These are phyloP conservation scores for Phytophthora tubulina DNA, from an alignment of 352 stramenopile genomes.

Conservation along the genomic window DNA sequence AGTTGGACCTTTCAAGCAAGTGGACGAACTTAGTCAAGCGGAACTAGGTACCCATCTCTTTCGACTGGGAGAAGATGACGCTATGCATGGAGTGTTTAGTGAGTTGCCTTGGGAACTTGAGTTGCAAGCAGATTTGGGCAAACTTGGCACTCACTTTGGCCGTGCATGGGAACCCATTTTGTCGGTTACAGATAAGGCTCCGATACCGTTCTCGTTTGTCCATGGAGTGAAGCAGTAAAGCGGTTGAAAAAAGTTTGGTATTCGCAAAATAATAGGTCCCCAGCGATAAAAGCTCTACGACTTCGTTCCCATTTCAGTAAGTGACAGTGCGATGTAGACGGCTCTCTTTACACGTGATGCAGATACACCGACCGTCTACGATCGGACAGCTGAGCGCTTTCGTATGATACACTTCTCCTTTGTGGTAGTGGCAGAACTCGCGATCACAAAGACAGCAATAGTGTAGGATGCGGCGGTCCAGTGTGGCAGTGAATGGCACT, in stretches of 20 bases:
- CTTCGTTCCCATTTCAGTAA: slow-evolving; percentile 37
- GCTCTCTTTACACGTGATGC: slow-evolving; percentile 72
- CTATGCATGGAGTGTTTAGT: slow-evolving; percentile 49
- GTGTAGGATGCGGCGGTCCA: slow-evolving; percentile 81
- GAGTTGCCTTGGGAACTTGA: slow-evolving; percentile 42
- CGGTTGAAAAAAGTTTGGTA: slow-evolving; percentile 8
- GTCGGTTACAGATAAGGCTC: slow-evolving; percentile 7
- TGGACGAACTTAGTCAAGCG: slow-evolving; percentile 31
- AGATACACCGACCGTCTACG: slow-evolving; percentile 83
- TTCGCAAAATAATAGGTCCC: slow-evolving; percentile 27
- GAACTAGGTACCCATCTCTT: slow-evolving; percentile 36
- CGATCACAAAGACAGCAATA: slow-evolving; percentile 84
- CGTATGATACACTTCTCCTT: slow-evolving; percentile 79
- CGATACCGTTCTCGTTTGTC: slow-evolving; percentile 27
- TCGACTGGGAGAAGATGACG: slow-evolving; percentile 58
- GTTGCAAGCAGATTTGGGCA: slow-evolving; percentile 37
- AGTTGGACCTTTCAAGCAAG: slow-evolving; percentile 27
- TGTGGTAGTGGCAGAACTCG: slow-evolving; percentile 89
- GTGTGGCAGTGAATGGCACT: slow-evolving; percentile 67
- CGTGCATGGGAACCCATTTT: slow-evolving; percentile 46
- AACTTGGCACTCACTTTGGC: slow-evolving; percentile 42
- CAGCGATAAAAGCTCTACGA: slow-evolving; percentile 4
- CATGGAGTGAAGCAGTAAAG: slow-evolving; percentile 20
- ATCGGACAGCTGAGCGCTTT: slow-evolving; percentile 83
- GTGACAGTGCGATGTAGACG: slow-evolving; percentile 65